Conservation (phyloP, 306 rosid genomes). For the Benincasa hispida region DNA sequence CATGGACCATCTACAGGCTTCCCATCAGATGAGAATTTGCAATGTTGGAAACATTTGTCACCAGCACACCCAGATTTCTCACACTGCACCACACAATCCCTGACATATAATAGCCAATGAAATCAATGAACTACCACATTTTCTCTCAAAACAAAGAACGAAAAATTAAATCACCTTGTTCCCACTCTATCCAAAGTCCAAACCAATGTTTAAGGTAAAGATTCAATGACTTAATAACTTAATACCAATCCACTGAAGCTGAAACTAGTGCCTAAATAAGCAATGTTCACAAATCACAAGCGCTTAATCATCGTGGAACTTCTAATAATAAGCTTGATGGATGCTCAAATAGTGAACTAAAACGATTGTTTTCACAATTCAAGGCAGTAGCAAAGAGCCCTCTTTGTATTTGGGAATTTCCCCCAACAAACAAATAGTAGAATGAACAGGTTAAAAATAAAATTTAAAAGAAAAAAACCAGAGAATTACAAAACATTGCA, state of each 20-base stretch:
- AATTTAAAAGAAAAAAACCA: not conserved
- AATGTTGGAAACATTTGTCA: constrained; percentile 77
- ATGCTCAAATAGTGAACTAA: not conserved
- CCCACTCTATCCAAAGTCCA: not conserved
- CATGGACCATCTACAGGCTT: constrained; percentile 94
- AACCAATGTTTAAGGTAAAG: not conserved
- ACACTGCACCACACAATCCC: constrained; percentile 69
- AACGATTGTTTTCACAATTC: not conserved
- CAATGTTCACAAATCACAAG: not conserved
- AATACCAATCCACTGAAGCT: not conserved
- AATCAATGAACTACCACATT: not conserved
- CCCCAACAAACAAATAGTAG: not conserved
- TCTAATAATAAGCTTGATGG: not conserved
- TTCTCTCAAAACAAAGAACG: not conserved
- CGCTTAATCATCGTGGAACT: not conserved
- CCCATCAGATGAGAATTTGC: constrained; percentile 96
- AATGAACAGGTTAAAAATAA: not conserved
- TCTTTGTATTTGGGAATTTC: not conserved
- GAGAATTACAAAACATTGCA: not conserved
- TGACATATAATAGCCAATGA: constrained; percentile 7
- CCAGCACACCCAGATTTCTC: constrained; percentile 87
- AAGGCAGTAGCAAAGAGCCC: not conserved
- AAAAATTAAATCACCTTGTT: not conserved
- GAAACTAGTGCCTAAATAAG: not conserved
- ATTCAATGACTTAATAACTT: not conserved